Conservation (phyloP, 805 yeast genomes). For the Yamadazyma tumulicola region DNA sequence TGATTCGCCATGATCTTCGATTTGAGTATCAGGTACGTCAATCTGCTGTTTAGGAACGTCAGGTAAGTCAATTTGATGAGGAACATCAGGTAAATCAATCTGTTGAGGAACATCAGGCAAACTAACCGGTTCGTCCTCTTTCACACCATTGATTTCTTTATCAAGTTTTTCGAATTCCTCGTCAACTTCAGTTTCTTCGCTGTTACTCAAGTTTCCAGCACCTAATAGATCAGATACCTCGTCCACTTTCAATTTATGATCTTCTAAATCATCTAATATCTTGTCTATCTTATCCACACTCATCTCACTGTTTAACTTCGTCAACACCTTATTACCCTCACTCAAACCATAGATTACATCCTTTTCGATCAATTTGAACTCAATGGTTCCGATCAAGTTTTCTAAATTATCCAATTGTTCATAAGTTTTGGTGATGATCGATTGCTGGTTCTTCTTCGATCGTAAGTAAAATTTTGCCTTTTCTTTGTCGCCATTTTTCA, state of each 20-base stretch:
- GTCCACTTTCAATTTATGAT: slow-evolving; percentile 74
- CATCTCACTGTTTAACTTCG: slow-evolving; percentile 74
- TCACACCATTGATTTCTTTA: slow-evolving; percentile 31
- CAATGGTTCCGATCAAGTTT: slow-evolving; percentile 72
- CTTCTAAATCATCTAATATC: slow-evolving; percentile 80
- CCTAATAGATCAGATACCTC: slow-evolving; percentile 60
- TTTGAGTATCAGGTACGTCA: too few species aligned
- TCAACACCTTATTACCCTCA: slow-evolving; percentile 76
- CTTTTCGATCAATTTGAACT: slow-evolving; percentile 83
- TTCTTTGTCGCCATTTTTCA: slow-evolving; percentile 50
- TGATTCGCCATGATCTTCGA: too few species aligned
- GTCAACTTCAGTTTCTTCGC: slow-evolving; percentile 62
- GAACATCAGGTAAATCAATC: slow-evolving; percentile 5
- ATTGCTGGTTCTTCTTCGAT: slow-evolving; percentile 78
- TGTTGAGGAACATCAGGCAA: slow-evolving; percentile 6
- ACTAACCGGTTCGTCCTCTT: slow-evolving; percentile 4
- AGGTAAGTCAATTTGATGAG: slow-evolving; percentile 6
- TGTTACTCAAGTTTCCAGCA: slow-evolving; percentile 36
- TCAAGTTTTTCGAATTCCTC: slow-evolving; percentile 55
- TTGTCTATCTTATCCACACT: slow-evolving; percentile 74
- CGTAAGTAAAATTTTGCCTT: slow-evolving; percentile 69
- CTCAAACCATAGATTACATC: slow-evolving; percentile 78
- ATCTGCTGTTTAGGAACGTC: too few species aligned
- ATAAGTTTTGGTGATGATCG: slow-evolving; percentile 64
- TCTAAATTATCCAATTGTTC: slow-evolving; percentile 79